These are phyloP conservation scores for Scedosporium apiospermum DNA, from an alignment of 2,329 filamentous ascomycete species.

Conservation along the genomic window DNA sequence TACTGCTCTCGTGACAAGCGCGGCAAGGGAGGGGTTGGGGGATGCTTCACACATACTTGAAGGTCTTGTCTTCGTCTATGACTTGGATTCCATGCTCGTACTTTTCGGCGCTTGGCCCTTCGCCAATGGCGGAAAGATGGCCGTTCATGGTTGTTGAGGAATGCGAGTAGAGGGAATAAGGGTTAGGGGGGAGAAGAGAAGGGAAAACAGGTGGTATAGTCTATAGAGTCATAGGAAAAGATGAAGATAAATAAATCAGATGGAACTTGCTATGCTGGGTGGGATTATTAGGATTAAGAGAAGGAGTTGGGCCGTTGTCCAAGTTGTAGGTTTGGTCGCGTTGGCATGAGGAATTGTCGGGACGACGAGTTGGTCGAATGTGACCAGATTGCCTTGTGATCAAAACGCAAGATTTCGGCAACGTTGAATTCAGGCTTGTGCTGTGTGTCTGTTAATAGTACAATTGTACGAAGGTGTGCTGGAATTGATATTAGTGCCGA, in stretches of 20 bases:
- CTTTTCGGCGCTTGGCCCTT: conserved; percentile 50
- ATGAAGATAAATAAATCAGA: background rate
- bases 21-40: conserved; percentile 1
- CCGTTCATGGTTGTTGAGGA: conserved; percentile 53
- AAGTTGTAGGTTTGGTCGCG: background rate
- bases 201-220: background rate
- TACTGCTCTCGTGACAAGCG: background rate
- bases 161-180: background rate
- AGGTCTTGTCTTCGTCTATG: conserved; percentile 78
- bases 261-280: background rate
- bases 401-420: background rate
- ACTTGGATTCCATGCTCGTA: conserved; percentile 96
- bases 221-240: conserved; percentile 5
- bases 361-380: background rate
- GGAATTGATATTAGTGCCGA: too few relatives aligned
- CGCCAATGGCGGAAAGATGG: conserved; percentile 68
- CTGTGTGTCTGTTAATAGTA: background rate
- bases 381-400: conserved; percentile 6
- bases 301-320: background rate
- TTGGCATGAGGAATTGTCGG: background rate
- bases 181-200: background rate
- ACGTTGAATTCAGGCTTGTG: background rate
- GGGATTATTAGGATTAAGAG: background rate
- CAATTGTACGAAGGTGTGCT: background rate
- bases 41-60: conserved; percentile 60